Evolutionary conservation across 805 yeast genomes (phyloP).

Genomic region (Yarrowia porcina): DNA sequence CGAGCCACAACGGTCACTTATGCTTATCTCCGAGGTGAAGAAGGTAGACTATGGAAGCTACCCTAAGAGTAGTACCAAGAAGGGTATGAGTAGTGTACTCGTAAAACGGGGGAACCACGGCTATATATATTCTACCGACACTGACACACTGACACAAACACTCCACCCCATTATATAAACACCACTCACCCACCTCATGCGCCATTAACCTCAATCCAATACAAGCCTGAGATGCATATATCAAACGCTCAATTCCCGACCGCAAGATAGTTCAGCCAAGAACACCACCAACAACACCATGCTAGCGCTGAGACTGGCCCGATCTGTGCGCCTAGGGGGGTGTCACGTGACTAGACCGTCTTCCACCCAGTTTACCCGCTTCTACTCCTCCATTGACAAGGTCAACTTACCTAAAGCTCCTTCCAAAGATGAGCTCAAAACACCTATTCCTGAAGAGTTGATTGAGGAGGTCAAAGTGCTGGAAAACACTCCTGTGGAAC

Average conservation of each 20-base stretch:
- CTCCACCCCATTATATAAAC: too few relatives aligned
- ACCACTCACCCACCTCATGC: neutral
- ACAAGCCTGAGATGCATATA: conserved; percentile 12
- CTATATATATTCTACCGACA: neutral
- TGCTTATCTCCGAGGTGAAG: conserved; percentile 11
- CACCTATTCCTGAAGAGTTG: neutral
- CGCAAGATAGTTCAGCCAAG: neutral
- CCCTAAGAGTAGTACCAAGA: too few relatives aligned
- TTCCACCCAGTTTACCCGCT: neutral
- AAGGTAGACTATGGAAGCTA: too few relatives aligned
- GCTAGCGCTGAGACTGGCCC: conserved; percentile 6
- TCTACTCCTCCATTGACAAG: neutral
- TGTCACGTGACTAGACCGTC: neutral
- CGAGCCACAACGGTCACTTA: neutral
- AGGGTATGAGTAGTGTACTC: too few relatives aligned
- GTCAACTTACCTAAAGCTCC: neutral
- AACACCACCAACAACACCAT: neutral
- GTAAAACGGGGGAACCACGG: too few relatives aligned
- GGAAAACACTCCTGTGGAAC: conserved; percentile 2
- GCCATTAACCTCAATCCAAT: conserved; percentile 11
- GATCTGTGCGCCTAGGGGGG: neutral
- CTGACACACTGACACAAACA: neutral
- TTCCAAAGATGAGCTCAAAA: neutral
- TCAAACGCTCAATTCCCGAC: neutral
- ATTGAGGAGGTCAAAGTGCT: neutral